Evolutionary conservation across 1,284 basidiomycete species (phyloP).

Genomic region (Puccinia triticina): DNA sequence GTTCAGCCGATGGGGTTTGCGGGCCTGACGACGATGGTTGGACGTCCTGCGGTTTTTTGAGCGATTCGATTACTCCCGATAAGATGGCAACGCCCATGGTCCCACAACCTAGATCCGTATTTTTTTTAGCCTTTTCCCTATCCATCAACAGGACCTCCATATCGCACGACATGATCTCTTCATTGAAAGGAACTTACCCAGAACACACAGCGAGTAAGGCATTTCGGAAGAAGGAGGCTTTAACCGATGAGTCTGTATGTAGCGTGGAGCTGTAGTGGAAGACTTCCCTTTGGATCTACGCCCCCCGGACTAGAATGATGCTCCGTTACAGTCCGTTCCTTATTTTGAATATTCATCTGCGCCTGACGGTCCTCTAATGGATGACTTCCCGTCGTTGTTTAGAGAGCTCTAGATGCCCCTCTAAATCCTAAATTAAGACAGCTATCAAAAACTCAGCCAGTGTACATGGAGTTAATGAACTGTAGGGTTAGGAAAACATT

Average conservation of each 20-base stretch:
- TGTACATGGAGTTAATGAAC: no score
- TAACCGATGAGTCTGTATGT: background rate
- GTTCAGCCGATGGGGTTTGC: constrained; percentile 56
- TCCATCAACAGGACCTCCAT: background rate
- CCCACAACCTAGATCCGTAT: constrained; percentile 75
- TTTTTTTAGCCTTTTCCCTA: background rate
- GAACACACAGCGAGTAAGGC: constrained; percentile 41
- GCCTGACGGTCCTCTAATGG: no score
- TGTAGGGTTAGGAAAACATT: no score
- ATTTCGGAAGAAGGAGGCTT: background rate
- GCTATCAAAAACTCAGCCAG: no score
- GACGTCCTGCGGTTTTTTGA: constrained; percentile 57
- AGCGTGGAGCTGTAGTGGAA: background rate
- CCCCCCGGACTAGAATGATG: no score
- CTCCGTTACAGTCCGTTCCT: no score
- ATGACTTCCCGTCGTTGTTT: no score
- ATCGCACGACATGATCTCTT: background rate
- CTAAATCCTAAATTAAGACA: no score
- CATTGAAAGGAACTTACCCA: constrained; percentile 5
- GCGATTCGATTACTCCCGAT: constrained; percentile 81
- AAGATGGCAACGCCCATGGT: constrained; percentile 98
- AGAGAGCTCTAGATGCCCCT: no score
- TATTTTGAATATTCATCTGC: no score
- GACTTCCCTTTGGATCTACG: no score
- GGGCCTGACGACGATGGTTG: constrained; percentile 59